These are phyloP conservation scores for Spergularia marina DNA, from an alignment of 148 eudicot genomes.

Conservation along the genomic window DNA sequence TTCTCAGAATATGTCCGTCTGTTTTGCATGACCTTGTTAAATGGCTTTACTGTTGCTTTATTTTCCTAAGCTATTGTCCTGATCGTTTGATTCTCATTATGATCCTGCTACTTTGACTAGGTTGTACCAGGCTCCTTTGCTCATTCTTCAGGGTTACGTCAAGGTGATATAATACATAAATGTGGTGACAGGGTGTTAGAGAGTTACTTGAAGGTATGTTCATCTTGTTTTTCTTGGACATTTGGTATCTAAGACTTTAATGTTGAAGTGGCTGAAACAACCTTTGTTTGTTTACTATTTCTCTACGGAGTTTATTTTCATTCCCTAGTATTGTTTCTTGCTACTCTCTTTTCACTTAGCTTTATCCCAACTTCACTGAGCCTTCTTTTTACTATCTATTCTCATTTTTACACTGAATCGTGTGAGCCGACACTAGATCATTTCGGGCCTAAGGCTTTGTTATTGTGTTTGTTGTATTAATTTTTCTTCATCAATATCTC, in stretches of 20 bases:
- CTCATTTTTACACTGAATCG: too few species aligned
- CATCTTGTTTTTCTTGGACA: background rate
- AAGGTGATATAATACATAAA: slow-evolving; percentile 1
- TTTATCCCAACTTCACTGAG: too few species aligned
- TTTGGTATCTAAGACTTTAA: background rate
- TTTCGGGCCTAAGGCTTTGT: too few species aligned
- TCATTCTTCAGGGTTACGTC: slow-evolving; percentile 13
- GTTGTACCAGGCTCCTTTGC: background rate
- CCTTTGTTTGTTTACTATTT: background rate
- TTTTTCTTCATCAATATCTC: too few species aligned
- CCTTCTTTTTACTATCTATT: too few species aligned
- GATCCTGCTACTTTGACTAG: background rate
- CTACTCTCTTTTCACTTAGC: too few species aligned
- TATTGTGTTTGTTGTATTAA: too few species aligned
- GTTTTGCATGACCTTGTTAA: too few species aligned
- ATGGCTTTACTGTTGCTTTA: too few species aligned
- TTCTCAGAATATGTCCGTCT: background rate
- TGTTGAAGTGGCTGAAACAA: background rate
- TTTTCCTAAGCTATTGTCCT: background rate
- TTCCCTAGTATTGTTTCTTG: background rate
- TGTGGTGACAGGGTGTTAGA: slow-evolving; percentile 2
- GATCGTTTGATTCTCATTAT: background rate
- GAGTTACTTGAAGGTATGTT: slow-evolving; percentile 20
- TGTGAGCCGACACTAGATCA: too few species aligned
- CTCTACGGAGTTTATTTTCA: background rate